Conservation (phyloP, 2,329 filamentous ascomycete genomes). For the Cryphonectria carpinicola region DNA sequence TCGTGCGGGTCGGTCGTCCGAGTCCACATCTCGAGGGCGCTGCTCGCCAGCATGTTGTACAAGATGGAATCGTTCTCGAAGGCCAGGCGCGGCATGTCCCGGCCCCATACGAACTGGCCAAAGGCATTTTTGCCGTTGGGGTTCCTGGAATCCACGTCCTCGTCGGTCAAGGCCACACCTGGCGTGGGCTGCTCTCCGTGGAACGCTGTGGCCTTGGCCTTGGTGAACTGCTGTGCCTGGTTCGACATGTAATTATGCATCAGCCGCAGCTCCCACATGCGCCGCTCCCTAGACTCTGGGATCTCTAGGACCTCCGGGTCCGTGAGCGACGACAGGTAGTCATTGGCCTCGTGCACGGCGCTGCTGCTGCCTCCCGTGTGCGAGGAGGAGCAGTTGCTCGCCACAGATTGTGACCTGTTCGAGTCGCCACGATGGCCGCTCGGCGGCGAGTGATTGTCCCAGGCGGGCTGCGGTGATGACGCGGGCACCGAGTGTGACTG, state of each 20-base stretch:
- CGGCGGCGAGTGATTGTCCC: conserved; percentile 5
- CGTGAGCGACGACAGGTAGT: conserved; percentile 25
- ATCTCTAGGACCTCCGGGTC: conserved; percentile 33
- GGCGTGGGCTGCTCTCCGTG: conserved; percentile 30
- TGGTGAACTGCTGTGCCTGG: conserved; percentile 37
- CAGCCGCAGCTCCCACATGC: conserved; percentile 42
- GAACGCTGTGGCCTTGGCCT: conserved; percentile 1
- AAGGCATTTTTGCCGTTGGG: background rate
- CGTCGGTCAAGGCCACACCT: conserved; percentile 4
- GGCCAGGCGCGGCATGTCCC: conserved; percentile 41
- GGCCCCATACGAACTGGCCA: conserved; percentile 35
- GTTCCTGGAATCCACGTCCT: conserved; percentile 2
- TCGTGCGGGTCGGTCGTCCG: conserved; percentile 25
- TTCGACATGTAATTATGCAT: conserved; percentile 41
- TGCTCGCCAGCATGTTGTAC: conserved; percentile 42
- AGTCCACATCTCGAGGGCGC: conserved; percentile 43
- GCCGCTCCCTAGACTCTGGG: conserved; percentile 42
- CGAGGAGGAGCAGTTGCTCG: conserved; percentile 16
- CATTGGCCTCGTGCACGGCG: conserved; percentile 31
- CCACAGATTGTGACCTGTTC: conserved; percentile 13
- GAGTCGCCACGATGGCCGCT: background rate
- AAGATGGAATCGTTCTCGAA: conserved; percentile 40
- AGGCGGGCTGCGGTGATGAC: conserved; percentile 7
- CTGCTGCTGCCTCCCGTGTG: conserved; percentile 11
- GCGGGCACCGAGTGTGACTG: conserved; percentile 4